Base-by-base conservation (phyloP, 106 monocot genomes). In the Dioscorea dumetorum region DNA sequence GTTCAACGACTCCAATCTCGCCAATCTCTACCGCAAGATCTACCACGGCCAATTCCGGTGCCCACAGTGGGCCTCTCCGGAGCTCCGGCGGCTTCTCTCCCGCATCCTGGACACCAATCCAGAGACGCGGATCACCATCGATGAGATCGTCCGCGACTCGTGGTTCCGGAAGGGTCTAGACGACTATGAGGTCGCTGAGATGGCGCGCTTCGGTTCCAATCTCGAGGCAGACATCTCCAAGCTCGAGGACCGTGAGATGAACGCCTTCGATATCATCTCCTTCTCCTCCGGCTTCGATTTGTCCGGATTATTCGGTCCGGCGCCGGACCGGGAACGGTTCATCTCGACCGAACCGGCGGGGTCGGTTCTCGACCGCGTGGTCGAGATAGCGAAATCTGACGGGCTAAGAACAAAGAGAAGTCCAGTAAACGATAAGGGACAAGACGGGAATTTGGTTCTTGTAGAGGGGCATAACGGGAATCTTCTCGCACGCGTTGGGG, bases 31-130 rank as follows among this genome's bases (percentile, higher is more conserved):
- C 66, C 64, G 74, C 24, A 74, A 74, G 60, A 80, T 80, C 50
- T 70, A 64, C 60, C 49, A 65, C 8, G 80, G 80, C n/a, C 48
- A 66, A 50, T 70, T 52, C 70, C 64, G 54, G 19, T 74, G 69
- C 74, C 80, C 80, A 4, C n/a, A 8, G 13, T 80, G 80, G 80
- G 60, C 66, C 8, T 80, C 80, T n/a, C 70, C 74, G 21, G 74
- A 70, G 33, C 74, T 75, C 33, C 50, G 57, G 14, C 60, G 54
- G 15, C 80, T 80, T 33, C 57, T 80, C 52, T 19, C 34, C 18
- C 70, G 80, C 32, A 24, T 80, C 20, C 60, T 80, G 24, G 70
- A 74, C 60, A 64, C 74, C 9, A 61, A 80, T 50, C 80, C 77
- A 7, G 63, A 23, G 24, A 73, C 72, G 11, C 48, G 81, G 63